Evolutionary conservation across 768 basidiomycete species (phyloP).

Genomic region (Gautieria morchelliformis): DNA sequence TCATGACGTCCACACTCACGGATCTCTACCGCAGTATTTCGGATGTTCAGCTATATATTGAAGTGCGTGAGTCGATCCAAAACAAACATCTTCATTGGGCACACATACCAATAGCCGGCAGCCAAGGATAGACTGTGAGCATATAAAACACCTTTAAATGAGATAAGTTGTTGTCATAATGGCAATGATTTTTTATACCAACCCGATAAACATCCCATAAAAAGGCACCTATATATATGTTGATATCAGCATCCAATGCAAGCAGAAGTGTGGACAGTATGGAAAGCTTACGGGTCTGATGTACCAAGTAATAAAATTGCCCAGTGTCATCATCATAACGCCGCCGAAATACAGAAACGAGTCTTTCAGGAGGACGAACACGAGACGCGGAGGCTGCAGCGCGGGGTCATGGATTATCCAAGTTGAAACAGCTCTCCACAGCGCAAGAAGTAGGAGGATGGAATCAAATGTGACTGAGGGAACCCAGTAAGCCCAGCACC

Average conservation of each 20-base stretch:
- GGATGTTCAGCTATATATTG: not conserved
- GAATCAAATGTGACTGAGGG: not conserved
- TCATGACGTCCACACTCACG: not conserved
- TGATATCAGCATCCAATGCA: not conserved
- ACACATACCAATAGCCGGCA: constrained; percentile 1
- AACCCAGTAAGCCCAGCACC: not conserved
- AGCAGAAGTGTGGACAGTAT: not conserved
- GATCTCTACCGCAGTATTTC: not conserved
- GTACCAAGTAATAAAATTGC: not conserved
- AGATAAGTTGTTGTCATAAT: not conserved
- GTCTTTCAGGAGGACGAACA: not conserved
- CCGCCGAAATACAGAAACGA: not conserved
- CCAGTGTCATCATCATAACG: not conserved
- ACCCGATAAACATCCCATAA: constrained; percentile 3
- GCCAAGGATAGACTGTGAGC: not conserved
- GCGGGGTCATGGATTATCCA: not conserved
- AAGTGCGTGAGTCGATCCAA: not conserved
- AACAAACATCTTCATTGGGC: not conserved
- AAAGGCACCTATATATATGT: not conserved
- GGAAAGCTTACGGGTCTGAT: not conserved
- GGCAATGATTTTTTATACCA: not conserved
- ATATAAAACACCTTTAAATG: not conserved
- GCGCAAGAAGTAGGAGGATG: not conserved
- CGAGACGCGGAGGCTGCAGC: not conserved
- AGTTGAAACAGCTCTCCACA: not conserved